Base-by-base conservation (phyloP, 768 basidiomycete species). In the Leccinum ochraceum region DNA sequence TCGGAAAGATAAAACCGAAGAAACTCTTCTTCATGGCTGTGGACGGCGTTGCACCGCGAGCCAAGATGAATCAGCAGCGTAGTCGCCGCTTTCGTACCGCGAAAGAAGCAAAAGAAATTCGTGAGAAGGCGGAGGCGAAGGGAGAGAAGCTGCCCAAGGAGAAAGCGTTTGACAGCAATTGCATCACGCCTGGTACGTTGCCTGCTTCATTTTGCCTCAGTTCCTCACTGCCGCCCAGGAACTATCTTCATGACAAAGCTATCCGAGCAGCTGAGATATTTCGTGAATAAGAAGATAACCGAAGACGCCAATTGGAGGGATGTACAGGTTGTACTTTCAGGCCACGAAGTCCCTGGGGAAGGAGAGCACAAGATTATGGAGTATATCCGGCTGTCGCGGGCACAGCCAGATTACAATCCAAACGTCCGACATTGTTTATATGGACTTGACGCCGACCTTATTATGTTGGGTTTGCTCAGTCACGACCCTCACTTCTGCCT, bases 351-450 rank as follows among this genome's bases (percentile, higher is more conserved):
- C 3, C 97, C 97, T 0, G 97, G 97, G 66, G 97, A 99, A 76
- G 97, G 97, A 61, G 97, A 99, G 73, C 97, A 99, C 84, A 99
- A 99, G 81, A 95, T 99, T 66, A 98, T 98, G 92, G 97, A 98
- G 74, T 99, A 95, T 76, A 98, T 99, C 72, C 89, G 97, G 42
- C 77, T 94, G 62, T 88, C 90, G 56, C 90, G 95, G 67, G 95
- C 97, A 32, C 97, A 98, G 74, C 92, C 91, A 8, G 89, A 93
- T 73, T 95, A 98, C 79, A 90, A 97, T 76, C 93, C 96, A 4
- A 98, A 98, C 75, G 84, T 95, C 58, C 89, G 97, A 66, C 97
- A 99, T 76, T 99, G 97, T 77, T 79, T 99, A 57, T 99, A 99
- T 74, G 97, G 97, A 48, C 88, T 99, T 37, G 97, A 99, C 71